A percentile compares a stretch with the other conserved stretches of the same genome.
phyloP scores from a whole-genome alignment of 306 rosid species.

The Quercus alba region DNA sequence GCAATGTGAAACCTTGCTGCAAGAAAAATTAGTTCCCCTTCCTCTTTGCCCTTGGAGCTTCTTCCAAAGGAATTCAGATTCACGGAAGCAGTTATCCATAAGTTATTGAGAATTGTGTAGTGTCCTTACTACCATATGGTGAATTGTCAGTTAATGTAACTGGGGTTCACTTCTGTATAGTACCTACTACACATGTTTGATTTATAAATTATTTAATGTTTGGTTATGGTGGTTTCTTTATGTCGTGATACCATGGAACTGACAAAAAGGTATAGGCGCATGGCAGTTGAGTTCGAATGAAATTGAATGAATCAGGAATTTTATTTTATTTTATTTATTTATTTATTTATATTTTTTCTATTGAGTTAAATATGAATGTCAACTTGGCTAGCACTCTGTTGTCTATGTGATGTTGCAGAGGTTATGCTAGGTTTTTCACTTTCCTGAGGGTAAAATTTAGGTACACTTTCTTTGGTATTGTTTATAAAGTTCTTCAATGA shows the following conservation, averaged over 20 bases:
- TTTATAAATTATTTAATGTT: background rate
- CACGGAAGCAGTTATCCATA: background rate
- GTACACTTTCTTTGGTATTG: too few species aligned
- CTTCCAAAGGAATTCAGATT: background rate
- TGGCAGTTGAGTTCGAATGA: background rate
- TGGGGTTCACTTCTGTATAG: background rate
- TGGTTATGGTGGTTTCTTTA: background rate
- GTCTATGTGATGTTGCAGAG: too few species aligned
- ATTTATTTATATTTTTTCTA: too few species aligned
- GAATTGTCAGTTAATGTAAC: background rate
- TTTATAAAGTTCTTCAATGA: too few species aligned
- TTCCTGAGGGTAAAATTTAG: too few species aligned
- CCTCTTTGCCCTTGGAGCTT: background rate
- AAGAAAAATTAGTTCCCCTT: slow-evolving; percentile 39
- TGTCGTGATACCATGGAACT: background rate
- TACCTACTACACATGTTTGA: background rate
- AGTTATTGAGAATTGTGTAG: background rate
- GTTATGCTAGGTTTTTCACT: too few species aligned
- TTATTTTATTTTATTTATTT: too few species aligned
- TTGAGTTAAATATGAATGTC: too few species aligned
- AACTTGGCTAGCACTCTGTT: too few species aligned
- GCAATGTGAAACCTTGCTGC: slow-evolving; percentile 81
- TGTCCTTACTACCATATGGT: background rate
- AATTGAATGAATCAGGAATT: background rate
- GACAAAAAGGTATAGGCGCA: background rate